Base-by-base conservation (phyloP, 371 early-diverging fungal species). In the Catenaria anguillulae region DNA sequence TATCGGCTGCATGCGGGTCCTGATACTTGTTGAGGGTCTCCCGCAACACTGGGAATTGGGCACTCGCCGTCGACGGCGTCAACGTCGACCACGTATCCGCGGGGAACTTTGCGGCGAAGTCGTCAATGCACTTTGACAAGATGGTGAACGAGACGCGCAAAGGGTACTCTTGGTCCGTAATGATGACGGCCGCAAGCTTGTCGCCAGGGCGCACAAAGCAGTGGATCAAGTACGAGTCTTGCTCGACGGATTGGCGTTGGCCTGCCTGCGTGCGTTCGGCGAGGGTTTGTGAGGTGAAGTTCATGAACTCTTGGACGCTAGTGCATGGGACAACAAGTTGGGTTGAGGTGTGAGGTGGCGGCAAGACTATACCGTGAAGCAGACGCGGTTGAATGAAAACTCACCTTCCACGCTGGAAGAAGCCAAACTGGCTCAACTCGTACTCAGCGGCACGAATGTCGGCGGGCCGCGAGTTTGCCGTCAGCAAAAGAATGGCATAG, bases 161-260 rank as follows among this genome's bases (percentile, higher is more conserved):
- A n/a, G 94, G 97, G 70, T 97, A 97, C 64, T 93, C 92, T 62
- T 79, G 77, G 73, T 95, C 93, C 19, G 88, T 84, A 17, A 96
- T 77, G 48, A 90, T 82, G 33, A 90, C 82, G 54, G 81, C 86
- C 29, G 85, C 76, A 24, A 92, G 74, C 29, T 86, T 88, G 68
- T 83, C 84, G 37, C 4, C 37, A 1, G 79, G 68, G 64, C 86
- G 78, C 26, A 83, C 75, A 70, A 87, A 89, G 26, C 85, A 86
- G 73, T 92, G 87, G 55, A 84, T 87, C 35, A 90, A 78, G 72
- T 90, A 87, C 60, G 90, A 79, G 55, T 85, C 77, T 66, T 92
- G 81, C 62, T 92, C 89, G 60, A 97, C 82, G 55, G 82, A 86
- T 72, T 90, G 87, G 58, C 95, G 75, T 69, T 82, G 82, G 10